These are phyloP conservation scores for Euptelea pleiosperma DNA, from an alignment of 164 flowering plant genomes.

Conservation along the genomic window DNA sequence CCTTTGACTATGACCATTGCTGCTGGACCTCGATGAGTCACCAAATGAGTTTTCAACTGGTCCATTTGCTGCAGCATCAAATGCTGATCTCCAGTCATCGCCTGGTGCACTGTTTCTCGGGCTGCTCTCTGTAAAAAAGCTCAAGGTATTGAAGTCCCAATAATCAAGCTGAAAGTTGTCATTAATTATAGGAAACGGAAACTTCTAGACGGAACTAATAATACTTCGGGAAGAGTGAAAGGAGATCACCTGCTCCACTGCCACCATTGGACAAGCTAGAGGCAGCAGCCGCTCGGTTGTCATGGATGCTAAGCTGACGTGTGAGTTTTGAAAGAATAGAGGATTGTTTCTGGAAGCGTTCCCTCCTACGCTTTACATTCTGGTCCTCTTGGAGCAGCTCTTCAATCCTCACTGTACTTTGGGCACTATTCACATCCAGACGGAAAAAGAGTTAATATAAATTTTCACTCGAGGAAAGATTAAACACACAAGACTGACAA, in stretches of 20 bases:
- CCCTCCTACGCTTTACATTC: slow-evolving; percentile 79
- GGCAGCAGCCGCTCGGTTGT: slow-evolving; percentile 84
- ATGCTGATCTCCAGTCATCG: slow-evolving; percentile 94
- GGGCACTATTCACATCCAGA: slow-evolving; percentile 40
- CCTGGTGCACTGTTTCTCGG: slow-evolving; percentile 57
- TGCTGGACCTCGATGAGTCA: slow-evolving; percentile 34
- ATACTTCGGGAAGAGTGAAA: neutral
- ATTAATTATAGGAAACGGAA: neutral
- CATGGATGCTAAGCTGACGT: slow-evolving; percentile 82
- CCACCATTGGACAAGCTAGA: slow-evolving; percentile 57
- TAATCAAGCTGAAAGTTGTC: neutral
- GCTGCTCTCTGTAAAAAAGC: slow-evolving; percentile 64
- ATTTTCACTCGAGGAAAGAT: neutral
- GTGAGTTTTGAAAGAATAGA: slow-evolving; percentile 81
- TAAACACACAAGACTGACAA: neutral
- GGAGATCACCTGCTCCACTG: slow-evolving; percentile 44
- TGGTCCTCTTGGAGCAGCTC: slow-evolving; percentile 91
- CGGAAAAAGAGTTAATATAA: neutral
- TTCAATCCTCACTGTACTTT: slow-evolving; percentile 76
- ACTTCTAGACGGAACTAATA: neutral
- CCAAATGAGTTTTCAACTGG: slow-evolving; percentile 31
- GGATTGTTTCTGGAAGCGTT: slow-evolving; percentile 81
- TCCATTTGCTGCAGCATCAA: slow-evolving; percentile 89
- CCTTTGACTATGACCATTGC: slow-evolving; percentile 73
- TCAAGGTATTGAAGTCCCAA: neutral